These are phyloP conservation scores for Calocera cornea DNA, from an alignment of 768 basidiomycete species.

Conservation along the genomic window DNA sequence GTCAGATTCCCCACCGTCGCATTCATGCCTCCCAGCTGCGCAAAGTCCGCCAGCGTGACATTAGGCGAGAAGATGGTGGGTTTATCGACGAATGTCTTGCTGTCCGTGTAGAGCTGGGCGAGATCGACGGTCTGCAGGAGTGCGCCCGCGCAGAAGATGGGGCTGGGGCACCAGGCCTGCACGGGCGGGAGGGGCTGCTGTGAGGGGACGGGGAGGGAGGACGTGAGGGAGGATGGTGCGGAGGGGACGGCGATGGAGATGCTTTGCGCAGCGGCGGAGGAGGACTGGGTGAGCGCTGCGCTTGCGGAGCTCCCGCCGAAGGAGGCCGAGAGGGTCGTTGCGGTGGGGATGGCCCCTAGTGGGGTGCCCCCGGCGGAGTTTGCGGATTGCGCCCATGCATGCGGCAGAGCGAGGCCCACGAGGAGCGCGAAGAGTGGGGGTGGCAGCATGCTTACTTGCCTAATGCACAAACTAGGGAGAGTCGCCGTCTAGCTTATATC, in stretches of 20 bases:
- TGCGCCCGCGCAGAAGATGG: slow-evolving; percentile 69
- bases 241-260: slow-evolving; percentile 9
- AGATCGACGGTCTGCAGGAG: slow-evolving; percentile 76
- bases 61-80: slow-evolving; percentile 58
- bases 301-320: background rate
- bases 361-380: too few relatives aligned
- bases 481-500: too few relatives aligned
- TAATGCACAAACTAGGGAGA: too few relatives aligned
- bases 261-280: background rate
- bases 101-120: slow-evolving; percentile 58
- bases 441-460: too few relatives aligned
- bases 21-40: slow-evolving; percentile 30
- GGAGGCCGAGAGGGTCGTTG: background rate
- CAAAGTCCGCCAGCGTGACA: slow-evolving; percentile 57
- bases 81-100: slow-evolving; percentile 83
- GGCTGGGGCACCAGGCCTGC: slow-evolving; percentile 61
- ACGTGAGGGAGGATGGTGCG: background rate
- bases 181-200: slow-evolving; percentile 50
- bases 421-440: too few relatives aligned
- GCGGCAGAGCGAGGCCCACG: too few relatives aligned
- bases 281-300: background rate
- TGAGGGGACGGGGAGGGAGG: slow-evolving; percentile 37
- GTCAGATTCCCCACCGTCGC: slow-evolving; percentile 11
- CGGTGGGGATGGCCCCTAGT: background rate
- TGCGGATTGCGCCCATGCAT: too few relatives aligned